Evolutionary conservation across 2,329 filamentous ascomycete genomes (phyloP).

Genomic region (Cercospora nicotianae): DNA sequence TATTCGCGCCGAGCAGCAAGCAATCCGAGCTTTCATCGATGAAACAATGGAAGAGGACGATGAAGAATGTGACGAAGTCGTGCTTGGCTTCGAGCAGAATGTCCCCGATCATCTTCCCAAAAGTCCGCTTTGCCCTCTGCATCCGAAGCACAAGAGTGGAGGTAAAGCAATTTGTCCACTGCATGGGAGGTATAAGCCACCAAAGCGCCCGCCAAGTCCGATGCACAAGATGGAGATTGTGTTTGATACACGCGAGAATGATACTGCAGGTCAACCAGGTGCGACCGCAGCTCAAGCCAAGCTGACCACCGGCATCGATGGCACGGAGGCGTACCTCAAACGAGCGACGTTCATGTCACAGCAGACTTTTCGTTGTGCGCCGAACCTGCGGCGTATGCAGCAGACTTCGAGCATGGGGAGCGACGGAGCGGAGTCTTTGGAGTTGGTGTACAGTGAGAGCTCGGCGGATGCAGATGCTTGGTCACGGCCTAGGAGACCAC

Average conservation of each 20-base stretch:
- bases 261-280: not conserved
- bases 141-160: slow-evolving; percentile 40
- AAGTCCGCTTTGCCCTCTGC: slow-evolving; percentile 46
- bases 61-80: slow-evolving; percentile 26
- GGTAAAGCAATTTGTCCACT: slow-evolving; percentile 43
- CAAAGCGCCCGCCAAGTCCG: not conserved
- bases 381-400: not conserved
- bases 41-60: slow-evolving; percentile 30
- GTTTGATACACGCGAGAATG: slow-evolving; percentile 16
- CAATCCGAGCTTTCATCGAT: slow-evolving; percentile 31
- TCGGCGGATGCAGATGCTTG: not conserved
- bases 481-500: slow-evolving; percentile 7
- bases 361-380: not conserved
- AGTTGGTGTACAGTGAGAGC: not conserved
- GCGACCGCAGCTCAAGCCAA: not conserved
- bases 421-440: slow-evolving; percentile 13
- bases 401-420: slow-evolving; percentile 20
- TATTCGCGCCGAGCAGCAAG: slow-evolving; percentile 28
- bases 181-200: slow-evolving; percentile 38
- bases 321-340: not conserved
- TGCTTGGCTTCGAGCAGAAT: slow-evolving; percentile 38
- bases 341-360: not conserved
- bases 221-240: slow-evolving; percentile 20
- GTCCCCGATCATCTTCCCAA: slow-evolving; percentile 47
- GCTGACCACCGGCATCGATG: not conserved